Evolutionary conservation across 805 yeast species (phyloP).

Genomic region (Candida easanensis): DNA sequence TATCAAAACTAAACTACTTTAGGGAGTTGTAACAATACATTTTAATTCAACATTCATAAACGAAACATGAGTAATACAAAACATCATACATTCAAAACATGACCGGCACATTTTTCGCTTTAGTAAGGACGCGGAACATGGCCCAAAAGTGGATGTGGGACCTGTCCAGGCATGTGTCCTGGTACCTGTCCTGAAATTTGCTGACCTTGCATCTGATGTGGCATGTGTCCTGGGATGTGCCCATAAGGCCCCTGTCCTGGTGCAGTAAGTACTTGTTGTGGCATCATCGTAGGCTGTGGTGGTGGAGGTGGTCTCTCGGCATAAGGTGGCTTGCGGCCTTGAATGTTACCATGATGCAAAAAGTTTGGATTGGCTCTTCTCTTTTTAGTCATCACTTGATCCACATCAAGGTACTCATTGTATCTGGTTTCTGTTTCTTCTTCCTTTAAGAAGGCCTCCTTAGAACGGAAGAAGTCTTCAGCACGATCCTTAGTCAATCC

Average conservation of each 20-base stretch:
- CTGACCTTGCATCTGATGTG: background rate
- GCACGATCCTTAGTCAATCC: constrained; percentile 29
- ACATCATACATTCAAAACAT: no score
- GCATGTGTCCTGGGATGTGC: background rate
- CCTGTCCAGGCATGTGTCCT: background rate
- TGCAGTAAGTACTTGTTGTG: background rate
- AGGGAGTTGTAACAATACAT: no score
- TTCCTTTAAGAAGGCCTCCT: constrained; percentile 31
- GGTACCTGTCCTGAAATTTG: no score
- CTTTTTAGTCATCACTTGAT: constrained; percentile 42
- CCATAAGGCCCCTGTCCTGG: background rate
- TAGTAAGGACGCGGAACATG: constrained; percentile 2
- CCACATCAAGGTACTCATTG: constrained; percentile 39
- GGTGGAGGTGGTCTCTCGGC: constrained; percentile 21
- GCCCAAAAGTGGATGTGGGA: background rate
- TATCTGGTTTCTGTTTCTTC: constrained; percentile 30
- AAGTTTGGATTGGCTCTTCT: constrained; percentile 49
- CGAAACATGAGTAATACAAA: no score
- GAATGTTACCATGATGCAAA: constrained; percentile 42
- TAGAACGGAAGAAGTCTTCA: constrained; percentile 26
- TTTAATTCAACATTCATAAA: no score
- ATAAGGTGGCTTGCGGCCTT: constrained; percentile 45
- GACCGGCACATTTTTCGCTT: background rate
- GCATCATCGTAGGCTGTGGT: background rate
- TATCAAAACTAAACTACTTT: constrained; percentile 57